Evolutionary conservation across 1,139 yeast species (phyloP), one percentile per base, ranked within the genome.

Genomic region (Candida sp.): DNA sequence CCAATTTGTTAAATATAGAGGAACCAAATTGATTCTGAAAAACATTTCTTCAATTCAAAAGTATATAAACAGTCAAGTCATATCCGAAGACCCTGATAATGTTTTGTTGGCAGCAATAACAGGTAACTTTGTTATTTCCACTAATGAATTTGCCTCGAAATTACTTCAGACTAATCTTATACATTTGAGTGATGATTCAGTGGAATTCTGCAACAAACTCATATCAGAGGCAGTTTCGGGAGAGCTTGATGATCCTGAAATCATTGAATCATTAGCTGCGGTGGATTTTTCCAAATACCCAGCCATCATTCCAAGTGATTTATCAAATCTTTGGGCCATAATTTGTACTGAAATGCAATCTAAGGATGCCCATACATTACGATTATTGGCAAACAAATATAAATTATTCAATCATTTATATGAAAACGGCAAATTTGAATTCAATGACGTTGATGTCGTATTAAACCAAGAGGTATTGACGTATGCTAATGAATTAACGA

Each of bases 1-100:
- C 42, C 68, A 63, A 47, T 80, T 78, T 50, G 61, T 71, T 27
- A 69, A 65, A 37, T 62, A 67, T 46, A 80, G 79, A 56, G 74
- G 73, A 0, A 48, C 50, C 39, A 45, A 52, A 0, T 49, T 77
- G 15, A 59, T 72, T 35, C 55, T 50, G 22, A 71, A 68, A 1
- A 71, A 77, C 41, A 44, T 68, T 8, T 61, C 57, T 1, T 27
- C 46, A 3, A 42, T 71, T 5, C 35, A 47, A 15, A 40, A 47
- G 1, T 65, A 61, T 45, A 49, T 66, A 29, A 25, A 7, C 19
- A 29, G n/a, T 8, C 39, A 37, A 21, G n/a, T 5, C 22, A 15
- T 37, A 5, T 22, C 19, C 5, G 5, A 15, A n/a, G 34, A 37
- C 12, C 8, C 30, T 12, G 25, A 29, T n/a, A 27, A 42, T 22